phyloP scores from a whole-genome alignment of 179 eudicot species.

The Beta lomatogona region DNA sequence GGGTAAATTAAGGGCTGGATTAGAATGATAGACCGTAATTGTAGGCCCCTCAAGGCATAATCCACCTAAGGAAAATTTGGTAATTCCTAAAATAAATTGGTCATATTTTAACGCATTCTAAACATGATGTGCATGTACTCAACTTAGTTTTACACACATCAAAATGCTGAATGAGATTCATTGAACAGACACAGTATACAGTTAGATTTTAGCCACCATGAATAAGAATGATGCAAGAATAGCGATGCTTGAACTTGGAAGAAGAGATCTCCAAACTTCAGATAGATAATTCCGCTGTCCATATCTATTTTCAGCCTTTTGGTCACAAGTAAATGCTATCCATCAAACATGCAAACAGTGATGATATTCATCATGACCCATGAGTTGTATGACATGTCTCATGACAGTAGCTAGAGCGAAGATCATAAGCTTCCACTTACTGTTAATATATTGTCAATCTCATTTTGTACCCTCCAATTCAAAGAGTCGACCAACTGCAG shows the following conservation, averaged over 20 bases:
- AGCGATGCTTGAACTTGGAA: not conserved
- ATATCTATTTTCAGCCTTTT: not conserved
- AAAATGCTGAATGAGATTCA: not conserved
- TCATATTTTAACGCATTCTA: not conserved
- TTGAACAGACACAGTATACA: not conserved
- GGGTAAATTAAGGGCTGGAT: conserved; percentile 30
- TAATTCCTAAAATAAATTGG: not conserved
- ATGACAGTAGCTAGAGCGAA: not conserved
- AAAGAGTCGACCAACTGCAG: conserved; percentile 78
- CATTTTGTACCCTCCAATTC: conserved; percentile 92
- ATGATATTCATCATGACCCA: not conserved
- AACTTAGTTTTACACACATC: not conserved
- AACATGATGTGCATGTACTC: not conserved
- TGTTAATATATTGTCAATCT: conserved; percentile 75
- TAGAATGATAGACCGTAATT: not conserved
- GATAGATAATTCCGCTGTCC: not conserved
- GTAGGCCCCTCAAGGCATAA: not conserved
- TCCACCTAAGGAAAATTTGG: not conserved
- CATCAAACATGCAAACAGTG: not conserved
- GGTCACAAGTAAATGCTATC: not conserved
- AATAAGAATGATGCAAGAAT: not conserved
- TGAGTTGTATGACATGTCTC: not conserved
- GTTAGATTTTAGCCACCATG: not conserved
- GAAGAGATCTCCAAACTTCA: not conserved
- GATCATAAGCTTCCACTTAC: conserved; percentile 44